A percentile compares a stretch with the other conserved stretches of the same genome.
phyloP scores from a whole-genome alignment of 2,329 filamentous ascomycete species.

The Cytospora mali region DNA sequence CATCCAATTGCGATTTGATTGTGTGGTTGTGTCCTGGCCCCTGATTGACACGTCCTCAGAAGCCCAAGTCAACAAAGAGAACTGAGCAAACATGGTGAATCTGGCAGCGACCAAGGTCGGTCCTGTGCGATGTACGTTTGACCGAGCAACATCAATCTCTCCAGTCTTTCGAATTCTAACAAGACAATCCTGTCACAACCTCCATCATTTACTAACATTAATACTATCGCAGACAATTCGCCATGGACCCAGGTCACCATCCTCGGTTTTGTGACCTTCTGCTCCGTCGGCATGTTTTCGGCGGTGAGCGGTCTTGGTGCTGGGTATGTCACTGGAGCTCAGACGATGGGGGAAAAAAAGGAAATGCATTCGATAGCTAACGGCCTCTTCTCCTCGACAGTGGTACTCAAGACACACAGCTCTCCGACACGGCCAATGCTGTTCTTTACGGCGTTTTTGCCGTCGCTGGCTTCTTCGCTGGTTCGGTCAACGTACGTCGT shows the following conservation, averaged over 20 bases:
- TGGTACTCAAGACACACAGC: conserved; percentile 27
- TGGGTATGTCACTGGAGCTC: conserved; percentile 13
- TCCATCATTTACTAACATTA: not conserved
- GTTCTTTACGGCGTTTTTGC: conserved; percentile 33
- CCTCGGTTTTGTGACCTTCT: conserved; percentile 32
- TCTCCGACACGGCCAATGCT: conserved; percentile 30
- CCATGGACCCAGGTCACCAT: conserved; percentile 32
- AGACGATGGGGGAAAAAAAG: not conserved
- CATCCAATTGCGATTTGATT: not conserved
- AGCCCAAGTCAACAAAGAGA: not conserved
- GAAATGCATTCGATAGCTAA: conserved; percentile 1
- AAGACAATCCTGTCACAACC: not conserved
- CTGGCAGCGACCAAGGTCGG: conserved; percentile 26
- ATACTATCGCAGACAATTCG: conserved; percentile 25
- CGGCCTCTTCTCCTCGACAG: not conserved
- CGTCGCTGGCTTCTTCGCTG: conserved; percentile 28
- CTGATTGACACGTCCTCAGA: not conserved
- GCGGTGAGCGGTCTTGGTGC: conserved; percentile 29
- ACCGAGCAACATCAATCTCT: not conserved
- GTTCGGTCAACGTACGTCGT: conserved; percentile 29
- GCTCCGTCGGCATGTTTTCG: conserved; percentile 33
- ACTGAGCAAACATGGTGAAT: conserved; percentile 24
- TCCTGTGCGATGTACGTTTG: conserved; percentile 24
- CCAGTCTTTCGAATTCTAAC: not conserved
- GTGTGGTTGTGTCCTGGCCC: not conserved